These are phyloP conservation scores for Diophrys appendiculata DNA, from an alignment of 73 alveolate genomes.

Conservation along the genomic window DNA sequence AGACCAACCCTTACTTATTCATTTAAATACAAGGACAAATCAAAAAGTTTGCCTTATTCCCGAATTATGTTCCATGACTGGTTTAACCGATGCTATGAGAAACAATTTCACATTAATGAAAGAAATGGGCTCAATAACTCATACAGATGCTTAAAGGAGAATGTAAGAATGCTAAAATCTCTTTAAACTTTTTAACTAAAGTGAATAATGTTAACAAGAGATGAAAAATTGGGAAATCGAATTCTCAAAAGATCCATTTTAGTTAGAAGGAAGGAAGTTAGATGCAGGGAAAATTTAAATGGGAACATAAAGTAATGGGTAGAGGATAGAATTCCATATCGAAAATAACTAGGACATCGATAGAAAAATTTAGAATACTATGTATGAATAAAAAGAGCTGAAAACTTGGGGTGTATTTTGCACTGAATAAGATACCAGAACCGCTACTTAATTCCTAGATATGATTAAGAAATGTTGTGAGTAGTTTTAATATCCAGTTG, in stretches of 20 bases:
- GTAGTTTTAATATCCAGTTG: constrained; percentile 28
- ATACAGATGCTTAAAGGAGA: constrained; percentile 78
- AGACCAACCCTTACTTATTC: constrained; percentile 73
- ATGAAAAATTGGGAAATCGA: constrained; percentile 43
- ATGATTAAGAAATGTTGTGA: constrained; percentile 38
- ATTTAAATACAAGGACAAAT: constrained; percentile 41
- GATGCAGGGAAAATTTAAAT: constrained; percentile 52
- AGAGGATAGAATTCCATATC: background rate
- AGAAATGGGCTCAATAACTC: constrained; percentile 82
- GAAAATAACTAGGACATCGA: constrained; percentile 35
- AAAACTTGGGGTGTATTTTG: constrained; percentile 70
- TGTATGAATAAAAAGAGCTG: constrained; percentile 67
- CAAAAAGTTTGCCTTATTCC: constrained; percentile 67
- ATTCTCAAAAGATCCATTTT: constrained; percentile 37
- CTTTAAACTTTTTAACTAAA: constrained; percentile 54
- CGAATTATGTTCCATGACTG: constrained; percentile 86
- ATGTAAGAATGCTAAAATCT: constrained; percentile 82
- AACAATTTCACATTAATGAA: constrained; percentile 89
- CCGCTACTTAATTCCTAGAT: constrained; percentile 28
- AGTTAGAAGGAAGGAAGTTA: constrained; percentile 35
- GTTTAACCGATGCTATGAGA: constrained; percentile 93
- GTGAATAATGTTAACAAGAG: constrained; percentile 44
- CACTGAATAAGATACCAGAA: constrained; percentile 52
- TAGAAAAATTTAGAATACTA: constrained; percentile 56
- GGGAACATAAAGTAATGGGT: constrained; percentile 51